Percentiles rank a stretch among this genome's conserved stretches.
Evolutionary conservation across 345 rosid species (phyloP).

Genomic region (Aquilaria malaccensis): DNA sequence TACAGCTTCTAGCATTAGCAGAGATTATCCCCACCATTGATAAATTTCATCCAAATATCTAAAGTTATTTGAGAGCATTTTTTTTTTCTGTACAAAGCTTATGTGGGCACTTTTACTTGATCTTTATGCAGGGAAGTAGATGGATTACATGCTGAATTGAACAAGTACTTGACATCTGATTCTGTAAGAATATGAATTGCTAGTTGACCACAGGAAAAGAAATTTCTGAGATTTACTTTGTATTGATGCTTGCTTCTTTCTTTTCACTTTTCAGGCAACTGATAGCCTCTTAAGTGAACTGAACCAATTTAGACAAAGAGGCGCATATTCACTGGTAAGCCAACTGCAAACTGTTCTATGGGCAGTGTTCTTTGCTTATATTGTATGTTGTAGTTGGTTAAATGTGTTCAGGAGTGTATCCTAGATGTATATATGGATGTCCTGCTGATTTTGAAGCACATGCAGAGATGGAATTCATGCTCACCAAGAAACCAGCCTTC

Average conservation of each 20-base stretch:
- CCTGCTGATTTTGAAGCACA: not conserved
- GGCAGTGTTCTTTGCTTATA: slow-evolving; percentile 3
- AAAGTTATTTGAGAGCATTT: too few relatives aligned
- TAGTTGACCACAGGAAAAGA: too few relatives aligned
- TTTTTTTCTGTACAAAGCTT: too few relatives aligned
- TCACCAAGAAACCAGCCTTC: too few relatives aligned
- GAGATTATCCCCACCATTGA: too few relatives aligned
- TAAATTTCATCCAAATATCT: too few relatives aligned
- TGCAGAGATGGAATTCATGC: not conserved
- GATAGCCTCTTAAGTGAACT: slow-evolving; percentile 28
- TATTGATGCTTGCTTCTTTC: slow-evolving; percentile 11
- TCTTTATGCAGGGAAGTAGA: slow-evolving; percentile 57
- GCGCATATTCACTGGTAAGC: slow-evolving; percentile 44
- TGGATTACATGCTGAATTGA: slow-evolving; percentile 43
- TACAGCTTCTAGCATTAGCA: too few relatives aligned
- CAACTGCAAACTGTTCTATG: slow-evolving; percentile 7
- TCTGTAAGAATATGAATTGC: slow-evolving; percentile 29
- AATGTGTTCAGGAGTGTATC: too few relatives aligned
- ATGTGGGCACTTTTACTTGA: too few relatives aligned
- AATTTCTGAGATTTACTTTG: too few relatives aligned
- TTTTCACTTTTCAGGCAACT: slow-evolving; percentile 32
- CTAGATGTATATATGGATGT: not conserved
- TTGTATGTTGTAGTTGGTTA: too few relatives aligned
- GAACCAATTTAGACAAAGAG: slow-evolving; percentile 34
- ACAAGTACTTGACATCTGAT: slow-evolving; percentile 32